A percentile compares a stretch with the other conserved stretches of the same genome.
Evolutionary conservation across 208 protist genomes (phyloP).

Genomic region (Leishmania aethiopica): DNA sequence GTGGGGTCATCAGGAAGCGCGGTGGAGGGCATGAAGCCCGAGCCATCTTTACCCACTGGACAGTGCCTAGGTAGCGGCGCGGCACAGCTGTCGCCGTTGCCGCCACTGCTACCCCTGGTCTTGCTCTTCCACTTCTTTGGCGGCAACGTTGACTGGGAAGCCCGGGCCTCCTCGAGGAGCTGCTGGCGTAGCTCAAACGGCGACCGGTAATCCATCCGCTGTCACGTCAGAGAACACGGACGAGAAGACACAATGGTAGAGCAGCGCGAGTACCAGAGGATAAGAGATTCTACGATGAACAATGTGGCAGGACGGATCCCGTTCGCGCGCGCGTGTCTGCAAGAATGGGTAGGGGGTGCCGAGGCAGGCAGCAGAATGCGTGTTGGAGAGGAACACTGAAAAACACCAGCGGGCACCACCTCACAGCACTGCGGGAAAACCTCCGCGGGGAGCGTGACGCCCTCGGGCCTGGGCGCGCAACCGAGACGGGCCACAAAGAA

Average conservation of each 20-base stretch:
- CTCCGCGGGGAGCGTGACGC: too few relatives aligned
- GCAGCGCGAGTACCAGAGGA: background rate
- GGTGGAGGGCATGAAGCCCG: conserved; percentile 44
- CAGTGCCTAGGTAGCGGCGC: conserved; percentile 6
- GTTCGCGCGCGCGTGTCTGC: background rate
- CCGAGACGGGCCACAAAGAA: background rate
- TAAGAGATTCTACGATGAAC: background rate
- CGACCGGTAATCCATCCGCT: conserved; percentile 83
- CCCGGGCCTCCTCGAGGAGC: conserved; percentile 61
- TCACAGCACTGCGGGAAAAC: background rate
- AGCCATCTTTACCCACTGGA: conserved; percentile 13
- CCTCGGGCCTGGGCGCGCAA: background rate
- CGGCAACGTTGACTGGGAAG: conserved; percentile 23
- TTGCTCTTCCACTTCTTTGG: conserved; percentile 32
- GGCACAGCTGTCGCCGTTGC: conserved; percentile 12
- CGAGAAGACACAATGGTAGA: background rate
- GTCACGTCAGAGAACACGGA: background rate
- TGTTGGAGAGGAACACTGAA: background rate
- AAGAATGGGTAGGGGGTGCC: background rate
- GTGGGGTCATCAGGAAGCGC: conserved; percentile 80
- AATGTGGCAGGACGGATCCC: background rate
- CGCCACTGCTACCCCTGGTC: conserved; percentile 6
- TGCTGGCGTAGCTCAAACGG: conserved; percentile 85
- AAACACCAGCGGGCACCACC: background rate
- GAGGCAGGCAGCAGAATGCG: background rate